Base-by-base conservation (phyloP, 345 rosid species). In the Eutrema japonicum region DNA sequence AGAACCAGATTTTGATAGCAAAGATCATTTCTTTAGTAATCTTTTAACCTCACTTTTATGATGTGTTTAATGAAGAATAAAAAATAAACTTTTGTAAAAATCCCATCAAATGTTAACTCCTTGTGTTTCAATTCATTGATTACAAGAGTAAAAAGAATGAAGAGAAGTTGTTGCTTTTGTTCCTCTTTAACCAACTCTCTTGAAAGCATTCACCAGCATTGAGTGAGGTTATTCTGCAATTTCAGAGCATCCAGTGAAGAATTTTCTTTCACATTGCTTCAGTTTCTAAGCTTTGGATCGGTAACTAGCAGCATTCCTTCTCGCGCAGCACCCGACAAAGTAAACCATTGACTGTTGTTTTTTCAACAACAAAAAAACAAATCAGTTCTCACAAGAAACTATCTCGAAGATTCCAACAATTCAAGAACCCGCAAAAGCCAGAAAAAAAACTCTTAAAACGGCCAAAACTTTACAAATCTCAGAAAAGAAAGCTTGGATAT, bases 261-360 rank as follows among this genome's bases (percentile, higher is more conserved):
- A 1, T 38, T 14, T 11, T 33, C 56, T 35, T 52, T 8, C 9
- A 9, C 32, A 2, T 1, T 37, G 46, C 40, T 74, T 66, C 56
- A 22, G 3, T 46, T 75, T 69, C 85, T 84, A 88, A 77, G 78
- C 75, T 79, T 91, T 93, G 8, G 85, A 61, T 18, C 35, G 66
- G 47, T 79, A 80, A 52, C 71, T 53, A 5, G 85, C 72, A 43
- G 90, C 97, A 66, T 88, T 93, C 62, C 92, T 82, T 78, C 98
- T 84, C 1, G 98, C 98, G 35, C 96, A 93, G 83, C 98, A 93
- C 57, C 98, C 98, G 0, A 89, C 89, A n/a, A 89, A 85, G 84
- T 93, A 93, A 45, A 93, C 75, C 66, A 85, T 56, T 0, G 88
- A 86, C 98, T 93, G 90, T 43, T 12, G 4, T 7, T 10, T 59